Evolutionary conservation across 805 yeast species (phyloP).

Genomic region (Schwanniomyces vanrijiae): DNA sequence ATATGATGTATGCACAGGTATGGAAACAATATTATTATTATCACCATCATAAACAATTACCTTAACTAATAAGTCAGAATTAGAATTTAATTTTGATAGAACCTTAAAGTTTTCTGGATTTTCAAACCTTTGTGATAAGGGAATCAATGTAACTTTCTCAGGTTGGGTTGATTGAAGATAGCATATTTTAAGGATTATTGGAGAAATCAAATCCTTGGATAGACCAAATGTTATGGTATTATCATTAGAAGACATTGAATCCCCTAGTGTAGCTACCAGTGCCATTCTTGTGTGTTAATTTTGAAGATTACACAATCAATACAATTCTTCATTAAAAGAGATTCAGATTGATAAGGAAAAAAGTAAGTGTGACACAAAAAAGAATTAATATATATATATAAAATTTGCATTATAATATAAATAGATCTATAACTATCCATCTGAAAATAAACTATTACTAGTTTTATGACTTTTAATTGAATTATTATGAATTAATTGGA

Average conservation of each 20-base stretch:
- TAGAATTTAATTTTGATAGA: conserved; percentile 27
- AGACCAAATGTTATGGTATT: conserved; percentile 37
- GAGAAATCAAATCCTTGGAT: conserved; percentile 35
- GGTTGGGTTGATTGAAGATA: conserved; percentile 21
- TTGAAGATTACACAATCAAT: too few species aligned
- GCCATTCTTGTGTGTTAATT: conserved; percentile 1
- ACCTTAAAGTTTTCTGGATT: conserved; percentile 34
- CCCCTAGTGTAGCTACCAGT: conserved; percentile 1
- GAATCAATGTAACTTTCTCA: conserved; percentile 13
- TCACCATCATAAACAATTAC: conserved; percentile 32
- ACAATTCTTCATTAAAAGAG: too few species aligned
- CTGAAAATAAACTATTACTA: not conserved
- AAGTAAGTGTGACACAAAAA: not conserved
- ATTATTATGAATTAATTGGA: not conserved
- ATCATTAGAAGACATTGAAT: conserved; percentile 7
- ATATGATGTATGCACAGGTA: conserved; percentile 37
- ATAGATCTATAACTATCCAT: not conserved
- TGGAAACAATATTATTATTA: conserved; percentile 24
- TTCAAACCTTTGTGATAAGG: conserved; percentile 33
- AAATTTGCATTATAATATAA: not conserved
- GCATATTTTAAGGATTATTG: conserved; percentile 33
- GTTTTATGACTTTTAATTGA: not conserved
- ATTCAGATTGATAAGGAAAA: not conserved
- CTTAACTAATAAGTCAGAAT: conserved; percentile 36
- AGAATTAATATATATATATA: not conserved